Base-by-base conservation (phyloP, 495 filamentous ascomycete genomes). In the Tuber microsphaerosporum region DNA sequence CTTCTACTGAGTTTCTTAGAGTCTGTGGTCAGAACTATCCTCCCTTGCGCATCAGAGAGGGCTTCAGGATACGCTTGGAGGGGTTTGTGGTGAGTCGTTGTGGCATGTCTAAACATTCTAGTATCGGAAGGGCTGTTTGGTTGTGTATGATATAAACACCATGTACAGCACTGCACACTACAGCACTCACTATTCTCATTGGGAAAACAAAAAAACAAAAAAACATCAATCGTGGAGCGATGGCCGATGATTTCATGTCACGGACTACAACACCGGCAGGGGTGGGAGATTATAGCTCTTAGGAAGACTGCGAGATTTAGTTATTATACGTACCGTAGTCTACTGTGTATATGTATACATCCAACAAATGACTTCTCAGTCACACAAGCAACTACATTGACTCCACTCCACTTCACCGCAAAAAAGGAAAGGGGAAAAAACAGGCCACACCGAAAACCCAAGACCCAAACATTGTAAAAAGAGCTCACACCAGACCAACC, bases 361-460 rank as follows among this genome's bases (percentile, higher is more conserved):
- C n/a, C n/a, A 2, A 61, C 2, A 61, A 61, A 61, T 34, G 56
- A 17, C 26, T 17, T 26, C 14, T 65, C 56, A 34, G 16, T 34
- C 56, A 34, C 56, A 34, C 31, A 65, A 34, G 56, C 56, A 34
- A 19, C 56, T 34, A 65, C 51, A 26, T 61, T n/a, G 51, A 26
- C 56, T 31, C 56, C 56, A 65, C 26, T 65, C 14, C 26, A 65
- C 56, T 34, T 2, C 37, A 43, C 39, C 16, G 6, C 7, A 68
- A 69, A 56, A 26, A 75, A 75, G 5, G 10, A 72, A 69, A 46
- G 2, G 16, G 10, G 51, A 71, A 45, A 71, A 42, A 70, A 45
- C 68, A 43, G 31, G 22, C 45, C 71, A 31, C 70, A 39, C 70
- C 12, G 20, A 65, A 76, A 51, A 48, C 73, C 45, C 31, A 26